A percentile compares a stretch with the other conserved stretches of the same genome.
Evolutionary conservation across 768 basidiomycete genomes (phyloP).

Genomic region (Mycena floridula): DNA sequence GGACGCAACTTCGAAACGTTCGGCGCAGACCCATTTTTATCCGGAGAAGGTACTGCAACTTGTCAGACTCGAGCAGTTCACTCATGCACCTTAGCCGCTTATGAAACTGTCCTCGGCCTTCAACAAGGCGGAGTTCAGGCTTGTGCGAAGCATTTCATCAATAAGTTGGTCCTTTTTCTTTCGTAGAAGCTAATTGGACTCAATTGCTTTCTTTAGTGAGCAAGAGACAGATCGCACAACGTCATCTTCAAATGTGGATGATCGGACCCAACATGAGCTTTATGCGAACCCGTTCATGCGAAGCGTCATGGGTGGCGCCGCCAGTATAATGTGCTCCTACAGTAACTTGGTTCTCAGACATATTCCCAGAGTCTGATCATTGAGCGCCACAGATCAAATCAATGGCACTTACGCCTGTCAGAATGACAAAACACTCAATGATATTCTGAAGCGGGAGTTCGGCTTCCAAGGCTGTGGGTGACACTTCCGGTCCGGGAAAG

Average conservation of each 20-base stretch:
- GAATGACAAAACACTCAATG: slow-evolving; percentile 64
- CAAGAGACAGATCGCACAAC: slow-evolving; percentile 58
- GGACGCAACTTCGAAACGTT: slow-evolving; percentile 98
- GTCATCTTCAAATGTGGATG: slow-evolving; percentile 66
- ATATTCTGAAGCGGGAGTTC: slow-evolving; percentile 68
- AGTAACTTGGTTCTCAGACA: slow-evolving; percentile 30
- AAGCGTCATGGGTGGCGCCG: slow-evolving; percentile 69
- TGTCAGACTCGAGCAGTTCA: too few species aligned
- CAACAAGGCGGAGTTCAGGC: slow-evolving; percentile 79
- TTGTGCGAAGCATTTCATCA: slow-evolving; percentile 79
- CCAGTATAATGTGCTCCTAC: slow-evolving; percentile 74
- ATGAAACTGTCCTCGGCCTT: slow-evolving; percentile 82
- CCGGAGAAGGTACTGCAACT: too few species aligned
- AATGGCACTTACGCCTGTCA: slow-evolving; percentile 75
- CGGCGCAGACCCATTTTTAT: slow-evolving; percentile 81
- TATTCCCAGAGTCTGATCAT: neutral
- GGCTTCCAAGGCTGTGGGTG: slow-evolving; percentile 70
- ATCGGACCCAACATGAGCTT: slow-evolving; percentile 73
- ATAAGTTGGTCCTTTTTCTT: slow-evolving; percentile 44
- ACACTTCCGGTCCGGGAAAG: neutral
- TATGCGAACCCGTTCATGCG: slow-evolving; percentile 66
- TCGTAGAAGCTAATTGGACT: neutral
- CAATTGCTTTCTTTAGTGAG: slow-evolving; percentile 40
- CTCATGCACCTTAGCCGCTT: too few species aligned
- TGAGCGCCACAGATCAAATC: slow-evolving; percentile 41